Evolutionary conservation across 345 rosid species (phyloP).

Genomic region (Eucalyptus regnans): DNA sequence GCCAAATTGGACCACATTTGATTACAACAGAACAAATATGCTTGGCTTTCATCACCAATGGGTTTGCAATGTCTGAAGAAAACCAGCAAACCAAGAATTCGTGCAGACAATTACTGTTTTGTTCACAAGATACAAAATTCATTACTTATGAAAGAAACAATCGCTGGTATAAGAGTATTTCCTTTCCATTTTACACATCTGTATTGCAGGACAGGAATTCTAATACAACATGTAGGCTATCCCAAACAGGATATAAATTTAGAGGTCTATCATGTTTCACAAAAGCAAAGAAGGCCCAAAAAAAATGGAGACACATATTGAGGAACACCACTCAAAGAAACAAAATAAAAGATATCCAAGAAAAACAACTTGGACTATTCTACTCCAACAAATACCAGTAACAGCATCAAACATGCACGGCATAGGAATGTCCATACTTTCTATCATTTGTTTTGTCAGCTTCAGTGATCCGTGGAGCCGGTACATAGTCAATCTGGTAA

Average conservation of each 20-base stretch:
- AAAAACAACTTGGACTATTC: not conserved
- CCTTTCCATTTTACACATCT: not conserved
- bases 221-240: not conserved
- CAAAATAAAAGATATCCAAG: not conserved
- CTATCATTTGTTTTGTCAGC: conserved; percentile 78
- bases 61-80: not conserved
- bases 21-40: not conserved
- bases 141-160: not conserved
- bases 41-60: not conserved
- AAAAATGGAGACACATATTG: not conserved
- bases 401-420: not conserved
- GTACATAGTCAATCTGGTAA: conserved; percentile 82
- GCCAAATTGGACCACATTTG: not conserved
- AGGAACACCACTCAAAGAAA: not conserved
- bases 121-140: not conserved
- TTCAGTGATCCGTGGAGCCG: conserved; percentile 88
- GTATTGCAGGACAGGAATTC: not conserved
- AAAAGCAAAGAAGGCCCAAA: not conserved
- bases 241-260: not conserved
- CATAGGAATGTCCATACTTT: conserved; percentile 39
- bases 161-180: not conserved
- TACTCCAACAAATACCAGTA: not conserved
- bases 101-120: not conserved
- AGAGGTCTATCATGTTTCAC: not conserved
- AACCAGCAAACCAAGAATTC: not conserved